phyloP scores from a whole-genome alignment of 2,329 filamentous ascomycete genomes.

The Phialocephala subalpina region DNA sequence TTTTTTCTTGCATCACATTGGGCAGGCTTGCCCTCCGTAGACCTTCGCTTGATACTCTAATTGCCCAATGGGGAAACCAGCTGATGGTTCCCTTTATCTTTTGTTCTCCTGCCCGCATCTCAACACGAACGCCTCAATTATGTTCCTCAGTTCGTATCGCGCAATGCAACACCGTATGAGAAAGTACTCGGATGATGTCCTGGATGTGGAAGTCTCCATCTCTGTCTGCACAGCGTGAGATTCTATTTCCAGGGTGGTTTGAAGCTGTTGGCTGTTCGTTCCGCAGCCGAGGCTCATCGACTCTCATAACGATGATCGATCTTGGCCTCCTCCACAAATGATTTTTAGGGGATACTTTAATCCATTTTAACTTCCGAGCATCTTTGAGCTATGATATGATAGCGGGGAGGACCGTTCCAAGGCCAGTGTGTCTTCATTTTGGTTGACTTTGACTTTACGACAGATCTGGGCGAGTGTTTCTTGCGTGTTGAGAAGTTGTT shows the following conservation, averaged over 20 bases:
- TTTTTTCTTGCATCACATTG: not conserved
- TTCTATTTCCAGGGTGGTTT: not conserved
- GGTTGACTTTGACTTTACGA: not conserved
- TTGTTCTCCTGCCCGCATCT: not conserved
- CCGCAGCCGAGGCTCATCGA: conserved; percentile 11
- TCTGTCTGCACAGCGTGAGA: not conserved
- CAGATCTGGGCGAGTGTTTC: not conserved
- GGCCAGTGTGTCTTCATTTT: not conserved
- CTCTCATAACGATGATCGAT: conserved; percentile 13
- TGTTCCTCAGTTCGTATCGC: not conserved
- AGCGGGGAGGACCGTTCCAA: conserved; percentile 2
- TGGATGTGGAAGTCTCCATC: not conserved
- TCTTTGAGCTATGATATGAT: conserved; percentile 8
- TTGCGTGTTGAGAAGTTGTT: not conserved
- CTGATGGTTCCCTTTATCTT: not conserved
- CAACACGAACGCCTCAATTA: not conserved
- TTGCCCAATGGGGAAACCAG: conserved; percentile 1
- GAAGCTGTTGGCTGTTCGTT: conserved; percentile 1
- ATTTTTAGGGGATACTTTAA: conserved; percentile 12
- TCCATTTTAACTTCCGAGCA: not conserved
- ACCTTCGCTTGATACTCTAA: no score
- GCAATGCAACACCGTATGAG: not conserved
- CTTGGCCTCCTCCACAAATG: not conserved
- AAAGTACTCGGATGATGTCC: not conserved
- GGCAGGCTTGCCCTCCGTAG: no score